Percentiles rank a stretch among this genome's conserved stretches.
Evolutionary conservation across 192 early-diverging fungal species (phyloP).

Genomic region (Podila horticola): DNA sequence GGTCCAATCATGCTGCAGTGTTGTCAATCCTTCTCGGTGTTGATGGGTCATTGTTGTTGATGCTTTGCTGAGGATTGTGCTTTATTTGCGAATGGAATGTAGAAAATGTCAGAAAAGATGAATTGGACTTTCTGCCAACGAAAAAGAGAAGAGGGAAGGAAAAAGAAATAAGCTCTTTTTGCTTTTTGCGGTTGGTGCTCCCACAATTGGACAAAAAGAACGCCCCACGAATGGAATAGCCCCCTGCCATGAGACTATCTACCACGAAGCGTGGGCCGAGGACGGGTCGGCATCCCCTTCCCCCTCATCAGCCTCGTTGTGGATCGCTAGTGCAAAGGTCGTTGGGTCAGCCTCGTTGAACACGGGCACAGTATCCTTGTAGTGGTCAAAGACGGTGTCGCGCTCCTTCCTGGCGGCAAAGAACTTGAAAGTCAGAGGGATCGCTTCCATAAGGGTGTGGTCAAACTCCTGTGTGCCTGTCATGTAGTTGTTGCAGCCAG

Average conservation of each 20-base stretch:
- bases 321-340: slow-evolving; percentile 19
- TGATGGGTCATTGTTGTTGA: background rate
- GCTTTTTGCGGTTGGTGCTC: background rate
- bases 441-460: slow-evolving; percentile 8
- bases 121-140: background rate
- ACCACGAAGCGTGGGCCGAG: background rate
- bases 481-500: slow-evolving; percentile 29
- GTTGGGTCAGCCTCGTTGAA: slow-evolving; percentile 35
- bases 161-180: slow-evolving; percentile 1
- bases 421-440: slow-evolving; percentile 21
- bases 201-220: background rate
- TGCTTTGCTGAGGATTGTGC: background rate
- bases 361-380: slow-evolving; percentile 9
- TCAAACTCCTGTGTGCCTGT: slow-evolving; percentile 21
- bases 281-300: background rate
- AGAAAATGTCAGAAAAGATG: background rate
- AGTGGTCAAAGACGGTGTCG: slow-evolving; percentile 22
- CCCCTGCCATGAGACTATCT: background rate
- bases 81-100: background rate
- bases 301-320: slow-evolving; percentile 3
- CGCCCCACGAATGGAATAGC: background rate
- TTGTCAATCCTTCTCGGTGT: slow-evolving; percentile 57
- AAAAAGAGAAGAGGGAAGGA: background rate
- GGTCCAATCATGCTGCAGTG: slow-evolving; percentile 69
- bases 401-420: slow-evolving; percentile 15